phyloP scores from a whole-genome alignment of 2,329 filamentous ascomycete species.

The Polychaeton citri region DNA sequence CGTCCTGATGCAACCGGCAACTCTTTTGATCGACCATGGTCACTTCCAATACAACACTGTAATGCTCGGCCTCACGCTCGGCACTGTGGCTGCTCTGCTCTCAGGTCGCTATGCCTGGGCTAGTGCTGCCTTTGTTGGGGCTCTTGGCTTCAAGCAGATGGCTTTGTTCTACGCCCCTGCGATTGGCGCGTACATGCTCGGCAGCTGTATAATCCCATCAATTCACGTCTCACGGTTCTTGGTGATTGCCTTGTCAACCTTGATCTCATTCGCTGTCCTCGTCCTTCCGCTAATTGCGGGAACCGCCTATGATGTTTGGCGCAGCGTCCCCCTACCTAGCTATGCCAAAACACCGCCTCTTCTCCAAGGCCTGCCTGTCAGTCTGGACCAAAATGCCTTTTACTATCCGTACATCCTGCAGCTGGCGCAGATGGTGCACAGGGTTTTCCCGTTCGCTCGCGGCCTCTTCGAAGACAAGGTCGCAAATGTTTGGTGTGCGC shows the following conservation, averaged over 20 bases:
- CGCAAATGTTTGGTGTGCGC: slow-evolving; percentile 92
- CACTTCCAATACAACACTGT: slow-evolving; percentile 98
- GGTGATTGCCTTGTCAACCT: slow-evolving; percentile 60
- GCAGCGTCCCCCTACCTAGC: slow-evolving; percentile 47
- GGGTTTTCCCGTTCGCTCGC: slow-evolving; percentile 92
- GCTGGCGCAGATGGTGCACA: slow-evolving; percentile 69
- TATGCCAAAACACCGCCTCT: slow-evolving; percentile 35
- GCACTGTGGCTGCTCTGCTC: slow-evolving; percentile 77
- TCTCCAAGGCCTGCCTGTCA: slow-evolving; percentile 35
- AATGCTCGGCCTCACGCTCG: slow-evolving; percentile 84
- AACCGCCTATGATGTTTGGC: slow-evolving; percentile 53
- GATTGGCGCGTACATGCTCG: slow-evolving; percentile 83
- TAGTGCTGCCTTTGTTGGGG: slow-evolving; percentile 82
- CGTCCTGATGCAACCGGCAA: slow-evolving; percentile 81
- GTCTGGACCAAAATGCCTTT: slow-evolving; percentile 50
- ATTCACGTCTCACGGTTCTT: slow-evolving; percentile 56
- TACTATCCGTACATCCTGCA: slow-evolving; percentile 69
- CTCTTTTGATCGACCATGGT: slow-evolving; percentile 85
- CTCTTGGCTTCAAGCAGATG: slow-evolving; percentile 99
- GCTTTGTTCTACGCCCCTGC: slow-evolving; percentile 91
- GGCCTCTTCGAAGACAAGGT: slow-evolving; percentile 98
- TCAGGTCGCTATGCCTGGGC: slow-evolving; percentile 78
- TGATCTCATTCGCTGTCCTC: slow-evolving; percentile 59
- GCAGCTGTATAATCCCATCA: slow-evolving; percentile 66
- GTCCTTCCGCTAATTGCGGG: slow-evolving; percentile 64